Conservation (phyloP, 768 basidiomycete species). For the Suillus plorans region DNA sequence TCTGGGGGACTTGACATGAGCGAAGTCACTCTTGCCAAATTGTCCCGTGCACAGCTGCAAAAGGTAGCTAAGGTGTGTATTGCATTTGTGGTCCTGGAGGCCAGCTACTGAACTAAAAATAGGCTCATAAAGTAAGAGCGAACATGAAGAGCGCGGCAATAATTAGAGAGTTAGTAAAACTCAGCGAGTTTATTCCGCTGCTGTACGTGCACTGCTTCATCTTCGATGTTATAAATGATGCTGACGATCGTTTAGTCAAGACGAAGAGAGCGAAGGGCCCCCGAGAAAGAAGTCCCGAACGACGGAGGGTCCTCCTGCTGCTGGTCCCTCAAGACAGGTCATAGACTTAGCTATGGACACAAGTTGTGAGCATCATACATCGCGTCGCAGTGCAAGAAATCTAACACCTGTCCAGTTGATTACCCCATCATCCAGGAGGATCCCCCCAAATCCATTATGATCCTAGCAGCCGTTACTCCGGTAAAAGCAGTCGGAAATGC, state of each 20-base stretch:
- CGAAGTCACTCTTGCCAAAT: slow-evolving; percentile 20
- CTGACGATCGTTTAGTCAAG: slow-evolving; percentile 13
- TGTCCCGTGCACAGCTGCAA: slow-evolving; percentile 20
- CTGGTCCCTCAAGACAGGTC: slow-evolving; percentile 3
- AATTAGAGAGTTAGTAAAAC: slow-evolving; percentile 19
- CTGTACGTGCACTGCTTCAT: background rate
- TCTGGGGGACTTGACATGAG: background rate
- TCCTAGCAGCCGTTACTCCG: background rate
- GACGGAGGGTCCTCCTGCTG: background rate
- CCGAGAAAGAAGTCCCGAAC: background rate
- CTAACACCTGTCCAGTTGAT: background rate
- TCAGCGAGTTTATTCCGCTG: background rate
- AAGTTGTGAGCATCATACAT: slow-evolving; percentile 24
- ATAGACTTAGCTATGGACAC: slow-evolving; percentile 19
- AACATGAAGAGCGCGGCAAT: slow-evolving; percentile 18
- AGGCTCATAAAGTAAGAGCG: slow-evolving; percentile 23
- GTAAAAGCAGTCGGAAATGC: background rate
- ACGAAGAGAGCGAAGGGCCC: slow-evolving; percentile 12
- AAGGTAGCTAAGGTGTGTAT: background rate
- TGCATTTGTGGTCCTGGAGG: background rate
- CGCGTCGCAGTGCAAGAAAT: slow-evolving; percentile 11
- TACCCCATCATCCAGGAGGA: background rate
- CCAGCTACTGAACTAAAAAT: background rate
- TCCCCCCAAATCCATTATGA: background rate
- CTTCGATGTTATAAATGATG: slow-evolving; percentile 12